phyloP scores from a whole-genome alignment of 371 early-diverging fungal genomes.

The Mucor lusitanicus region DNA sequence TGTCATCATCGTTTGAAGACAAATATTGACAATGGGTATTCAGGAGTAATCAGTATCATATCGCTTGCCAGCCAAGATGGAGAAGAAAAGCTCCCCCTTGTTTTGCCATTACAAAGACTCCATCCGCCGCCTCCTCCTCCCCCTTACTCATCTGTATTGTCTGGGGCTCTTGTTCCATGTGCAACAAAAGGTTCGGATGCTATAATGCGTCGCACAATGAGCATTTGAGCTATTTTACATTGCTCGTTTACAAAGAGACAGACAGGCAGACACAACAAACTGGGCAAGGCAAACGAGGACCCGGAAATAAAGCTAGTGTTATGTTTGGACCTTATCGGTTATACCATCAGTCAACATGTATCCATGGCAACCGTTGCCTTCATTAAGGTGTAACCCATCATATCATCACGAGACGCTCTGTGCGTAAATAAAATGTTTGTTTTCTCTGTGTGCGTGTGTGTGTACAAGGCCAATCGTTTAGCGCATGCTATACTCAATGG shows the following conservation, averaged over 20 bases:
- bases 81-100: neutral
- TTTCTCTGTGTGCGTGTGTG: neutral
- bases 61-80: neutral
- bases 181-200: neutral
- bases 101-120: neutral
- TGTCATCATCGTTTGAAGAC: neutral
- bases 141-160: neutral
- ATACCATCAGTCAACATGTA: too few relatives aligned
- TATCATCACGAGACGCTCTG: slow-evolving; percentile 24
- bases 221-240: neutral
- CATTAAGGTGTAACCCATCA: slow-evolving; percentile 6
- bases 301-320: too few relatives aligned
- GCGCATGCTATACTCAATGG: neutral
- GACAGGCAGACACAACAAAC: too few relatives aligned
- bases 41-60: neutral
- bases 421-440: slow-evolving; percentile 16
- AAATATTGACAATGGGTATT: neutral
- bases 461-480: neutral
- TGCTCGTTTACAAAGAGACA: too few relatives aligned
- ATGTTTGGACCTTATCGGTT: too few relatives aligned
- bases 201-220: neutral
- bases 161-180: neutral
- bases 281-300: too few relatives aligned
- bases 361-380: neutral
- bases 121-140: neutral